These are phyloP conservation scores for Lepidium didymum DNA, from an alignment of 345 rosid genomes.

Conservation along the genomic window DNA sequence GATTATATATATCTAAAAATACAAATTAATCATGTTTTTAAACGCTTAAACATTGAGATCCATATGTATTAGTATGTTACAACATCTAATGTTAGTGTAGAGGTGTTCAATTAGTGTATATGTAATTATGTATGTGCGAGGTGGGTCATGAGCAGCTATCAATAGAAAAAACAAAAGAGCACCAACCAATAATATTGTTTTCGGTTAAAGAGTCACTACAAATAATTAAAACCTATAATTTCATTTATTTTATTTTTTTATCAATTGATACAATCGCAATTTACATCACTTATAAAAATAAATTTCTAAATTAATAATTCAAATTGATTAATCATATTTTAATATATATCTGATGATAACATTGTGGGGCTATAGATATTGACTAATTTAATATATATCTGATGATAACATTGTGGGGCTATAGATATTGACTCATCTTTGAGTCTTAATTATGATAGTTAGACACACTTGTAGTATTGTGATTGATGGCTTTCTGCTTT, in stretches of 20 bases:
- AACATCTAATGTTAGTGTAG: not conserved
- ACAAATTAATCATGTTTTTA: not conserved
- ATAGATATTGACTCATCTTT: not conserved
- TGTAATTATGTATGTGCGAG: not conserved
- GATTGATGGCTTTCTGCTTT: not conserved
- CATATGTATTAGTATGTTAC: not conserved
- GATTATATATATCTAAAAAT: not conserved
- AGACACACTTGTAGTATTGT: not conserved
- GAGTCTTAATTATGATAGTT: conserved; percentile 2
- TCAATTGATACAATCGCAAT: too few species aligned
- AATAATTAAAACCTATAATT: too few species aligned
- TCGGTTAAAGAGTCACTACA: not conserved
- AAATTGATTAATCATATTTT: not conserved
- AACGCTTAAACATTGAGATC: not conserved
- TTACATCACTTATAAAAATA: too few species aligned
- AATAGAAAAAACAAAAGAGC: not conserved
- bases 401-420: conserved; percentile 2
- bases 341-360: not conserved
- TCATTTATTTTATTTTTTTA: too few species aligned
- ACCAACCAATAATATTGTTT: conserved; percentile 7
- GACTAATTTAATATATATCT: conserved; percentile 15
- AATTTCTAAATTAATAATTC: conserved; percentile 1
- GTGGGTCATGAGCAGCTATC: conserved; percentile 2
- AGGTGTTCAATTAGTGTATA: not conserved
- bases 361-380: conserved; percentile 8